These are phyloP conservation scores for Dinochytrium kinnereticum DNA, from an alignment of 371 early-diverging fungal genomes.

Conservation along the genomic window DNA sequence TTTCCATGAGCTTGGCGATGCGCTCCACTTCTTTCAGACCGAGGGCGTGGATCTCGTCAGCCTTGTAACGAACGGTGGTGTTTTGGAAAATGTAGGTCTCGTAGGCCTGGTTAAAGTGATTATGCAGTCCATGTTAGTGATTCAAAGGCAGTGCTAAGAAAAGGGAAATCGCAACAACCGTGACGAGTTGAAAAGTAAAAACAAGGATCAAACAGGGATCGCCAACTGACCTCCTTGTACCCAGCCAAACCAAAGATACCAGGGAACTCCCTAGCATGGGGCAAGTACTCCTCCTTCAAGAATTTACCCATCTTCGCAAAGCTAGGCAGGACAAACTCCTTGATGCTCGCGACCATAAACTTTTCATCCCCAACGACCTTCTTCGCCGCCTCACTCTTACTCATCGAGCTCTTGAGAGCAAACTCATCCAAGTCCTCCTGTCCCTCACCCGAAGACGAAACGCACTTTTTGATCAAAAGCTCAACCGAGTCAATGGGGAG, in stretches of 20 bases:
- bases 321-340: slow-evolving; percentile 31
- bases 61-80: slow-evolving; percentile 37
- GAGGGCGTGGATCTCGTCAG: slow-evolving; percentile 46
- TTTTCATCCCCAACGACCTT: slow-evolving; percentile 30
- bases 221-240: slow-evolving; percentile 22
- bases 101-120: slow-evolving; percentile 24
- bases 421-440: slow-evolving; percentile 20
- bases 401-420: slow-evolving; percentile 23
- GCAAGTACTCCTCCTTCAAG: slow-evolving; percentile 47
- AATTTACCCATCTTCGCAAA: slow-evolving; percentile 34
- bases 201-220: background rate
- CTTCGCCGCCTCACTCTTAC: slow-evolving; percentile 22
- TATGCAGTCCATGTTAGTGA: background rate
- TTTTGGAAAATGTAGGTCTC: slow-evolving; percentile 30
- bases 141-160: too few species aligned
- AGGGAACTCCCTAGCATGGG: slow-evolving; percentile 35
- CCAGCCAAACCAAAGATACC: slow-evolving; percentile 46
- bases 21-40: slow-evolving; percentile 34
- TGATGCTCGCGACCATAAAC: slow-evolving; percentile 29
- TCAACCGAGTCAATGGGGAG: slow-evolving; percentile 32
- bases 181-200: background rate
- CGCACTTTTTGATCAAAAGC: slow-evolving; percentile 34
- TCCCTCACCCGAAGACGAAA: slow-evolving; percentile 6
- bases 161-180: too few species aligned
- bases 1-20: slow-evolving; percentile 5